phyloP scores from a whole-genome alignment of 2,329 filamentous ascomycete genomes.

The Venturia aucupariae region DNA sequence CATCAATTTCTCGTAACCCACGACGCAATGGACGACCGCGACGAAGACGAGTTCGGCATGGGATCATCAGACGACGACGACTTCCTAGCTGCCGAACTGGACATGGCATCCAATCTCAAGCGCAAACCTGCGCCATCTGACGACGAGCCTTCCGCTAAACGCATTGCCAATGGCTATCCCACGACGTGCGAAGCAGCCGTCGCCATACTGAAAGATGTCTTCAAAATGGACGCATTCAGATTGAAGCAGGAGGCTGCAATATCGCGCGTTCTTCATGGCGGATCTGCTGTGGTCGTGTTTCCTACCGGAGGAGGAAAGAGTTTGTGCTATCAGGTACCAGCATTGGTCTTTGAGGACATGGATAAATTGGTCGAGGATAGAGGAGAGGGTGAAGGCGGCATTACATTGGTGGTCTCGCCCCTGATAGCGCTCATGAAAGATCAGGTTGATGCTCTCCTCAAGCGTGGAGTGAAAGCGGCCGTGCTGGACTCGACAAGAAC shows the following conservation, averaged over 20 bases:
- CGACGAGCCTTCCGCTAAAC: background rate
- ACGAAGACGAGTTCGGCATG: conserved; percentile 22
- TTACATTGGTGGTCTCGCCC: conserved; percentile 85
- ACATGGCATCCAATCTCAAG: background rate
- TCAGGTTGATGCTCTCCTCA: conserved; percentile 71
- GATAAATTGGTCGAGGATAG: conserved; percentile 53
- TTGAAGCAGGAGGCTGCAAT: conserved; percentile 40
- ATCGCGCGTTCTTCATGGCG: conserved; percentile 33
- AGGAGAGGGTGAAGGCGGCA: conserved; percentile 62
- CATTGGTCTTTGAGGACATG: conserved; percentile 33
- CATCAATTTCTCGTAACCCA: too few species aligned
- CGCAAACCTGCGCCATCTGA: background rate
- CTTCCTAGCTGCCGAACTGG: conserved; percentile 15
- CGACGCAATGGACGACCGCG: background rate
- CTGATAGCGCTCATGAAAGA: conserved; percentile 90
- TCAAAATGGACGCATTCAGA: conserved; percentile 34
- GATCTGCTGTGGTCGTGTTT: conserved; percentile 35
- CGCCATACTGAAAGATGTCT: conserved; percentile 31
- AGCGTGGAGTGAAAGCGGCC: conserved; percentile 43
- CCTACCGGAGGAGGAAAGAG: conserved; percentile 36
- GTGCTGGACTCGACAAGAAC: conserved; percentile 48
- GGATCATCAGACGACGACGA: conserved; percentile 21
- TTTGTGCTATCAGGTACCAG: conserved; percentile 35
- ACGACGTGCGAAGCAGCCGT: conserved; percentile 5
- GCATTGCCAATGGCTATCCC: background rate